These are phyloP conservation scores for Kwoniella newhampshirensis DNA, from an alignment of 768 basidiomycete species.

Conservation along the genomic window DNA sequence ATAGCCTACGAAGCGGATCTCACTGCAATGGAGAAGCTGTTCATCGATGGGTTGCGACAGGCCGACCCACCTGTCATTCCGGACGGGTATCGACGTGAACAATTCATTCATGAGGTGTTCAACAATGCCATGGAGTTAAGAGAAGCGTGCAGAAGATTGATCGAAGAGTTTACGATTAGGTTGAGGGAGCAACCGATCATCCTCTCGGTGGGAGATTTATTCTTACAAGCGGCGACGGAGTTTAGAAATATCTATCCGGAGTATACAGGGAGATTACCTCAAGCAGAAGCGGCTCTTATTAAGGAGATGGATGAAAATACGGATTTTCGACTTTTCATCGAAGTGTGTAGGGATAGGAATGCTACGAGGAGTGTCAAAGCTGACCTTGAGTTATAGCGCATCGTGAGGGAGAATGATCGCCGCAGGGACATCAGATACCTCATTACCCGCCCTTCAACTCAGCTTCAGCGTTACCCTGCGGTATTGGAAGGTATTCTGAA, in stretches of 20 bases:
- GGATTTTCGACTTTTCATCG: conserved; percentile 78
- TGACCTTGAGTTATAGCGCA: conserved; percentile 54
- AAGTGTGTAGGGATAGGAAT: conserved; percentile 56
- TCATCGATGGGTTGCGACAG: conserved; percentile 69
- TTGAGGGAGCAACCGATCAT: conserved; percentile 88
- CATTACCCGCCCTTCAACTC: conserved; percentile 74
- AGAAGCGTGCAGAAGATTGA: conserved; percentile 74
- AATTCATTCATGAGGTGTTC: conserved; percentile 93
- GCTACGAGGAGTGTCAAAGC: not conserved
- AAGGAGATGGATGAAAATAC: conserved; percentile 80
- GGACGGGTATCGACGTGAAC: conserved; percentile 66
- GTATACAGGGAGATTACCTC: conserved; percentile 68
- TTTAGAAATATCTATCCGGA: conserved; percentile 82
- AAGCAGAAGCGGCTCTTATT: conserved; percentile 81
- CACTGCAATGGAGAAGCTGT: conserved; percentile 80
- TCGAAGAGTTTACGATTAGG: conserved; percentile 80
- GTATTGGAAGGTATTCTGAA: conserved; percentile 80
- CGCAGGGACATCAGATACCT: conserved; percentile 75
- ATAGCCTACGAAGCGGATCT: conserved; percentile 87
- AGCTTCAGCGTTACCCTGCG: conserved; percentile 79
- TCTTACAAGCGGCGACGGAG: conserved; percentile 79
- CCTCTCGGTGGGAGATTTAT: conserved; percentile 80
- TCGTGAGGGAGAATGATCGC: conserved; percentile 61
- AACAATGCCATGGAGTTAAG: conserved; percentile 88
- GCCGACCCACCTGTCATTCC: conserved; percentile 75